phyloP scores from a whole-genome alignment of 768 basidiomycete species.

The Mycena haematopus region DNA sequence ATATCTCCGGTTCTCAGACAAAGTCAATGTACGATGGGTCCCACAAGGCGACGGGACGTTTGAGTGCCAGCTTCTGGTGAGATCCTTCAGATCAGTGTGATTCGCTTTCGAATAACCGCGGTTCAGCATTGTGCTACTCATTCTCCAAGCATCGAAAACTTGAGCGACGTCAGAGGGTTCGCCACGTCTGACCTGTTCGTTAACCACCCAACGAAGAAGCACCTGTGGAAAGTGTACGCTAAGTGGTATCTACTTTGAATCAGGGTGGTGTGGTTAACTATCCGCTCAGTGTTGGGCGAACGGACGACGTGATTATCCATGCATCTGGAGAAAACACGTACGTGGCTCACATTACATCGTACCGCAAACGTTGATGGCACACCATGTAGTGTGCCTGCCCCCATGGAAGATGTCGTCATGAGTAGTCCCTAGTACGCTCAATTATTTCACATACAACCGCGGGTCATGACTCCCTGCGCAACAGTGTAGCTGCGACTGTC shows the following conservation, averaged over 20 bases:
- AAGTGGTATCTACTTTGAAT: not conserved
- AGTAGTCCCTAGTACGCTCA: slow-evolving; percentile 32
- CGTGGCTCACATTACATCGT: too few species aligned
- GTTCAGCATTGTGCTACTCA: too few species aligned
- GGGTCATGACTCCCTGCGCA: not conserved
- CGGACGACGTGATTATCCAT: slow-evolving; percentile 41
- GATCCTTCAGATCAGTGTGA: too few species aligned
- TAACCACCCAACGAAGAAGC: slow-evolving; percentile 44
- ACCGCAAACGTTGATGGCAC: too few species aligned
- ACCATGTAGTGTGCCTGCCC: slow-evolving; percentile 36
- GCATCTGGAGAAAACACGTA: slow-evolving; percentile 42
- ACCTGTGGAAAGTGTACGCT: slow-evolving; percentile 44
- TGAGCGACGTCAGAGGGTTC: slow-evolving; percentile 44
- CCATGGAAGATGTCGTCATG: slow-evolving; percentile 33
- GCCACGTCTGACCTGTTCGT: slow-evolving; percentile 46
- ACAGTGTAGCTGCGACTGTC: slow-evolving; percentile 39
- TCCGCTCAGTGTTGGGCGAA: slow-evolving; percentile 42
- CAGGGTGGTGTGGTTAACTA: too few species aligned
- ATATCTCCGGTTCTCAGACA: too few species aligned
- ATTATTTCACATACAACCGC: not conserved
- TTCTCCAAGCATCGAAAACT: slow-evolving; percentile 34
- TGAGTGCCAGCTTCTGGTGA: too few species aligned
- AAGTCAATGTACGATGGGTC: too few species aligned
- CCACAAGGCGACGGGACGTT: too few species aligned
- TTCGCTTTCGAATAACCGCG: too few species aligned